These are phyloP conservation scores for Paecilomyces dactylethromorphus DNA, from an alignment of 2,329 filamentous ascomycete species.

Conservation along the genomic window DNA sequence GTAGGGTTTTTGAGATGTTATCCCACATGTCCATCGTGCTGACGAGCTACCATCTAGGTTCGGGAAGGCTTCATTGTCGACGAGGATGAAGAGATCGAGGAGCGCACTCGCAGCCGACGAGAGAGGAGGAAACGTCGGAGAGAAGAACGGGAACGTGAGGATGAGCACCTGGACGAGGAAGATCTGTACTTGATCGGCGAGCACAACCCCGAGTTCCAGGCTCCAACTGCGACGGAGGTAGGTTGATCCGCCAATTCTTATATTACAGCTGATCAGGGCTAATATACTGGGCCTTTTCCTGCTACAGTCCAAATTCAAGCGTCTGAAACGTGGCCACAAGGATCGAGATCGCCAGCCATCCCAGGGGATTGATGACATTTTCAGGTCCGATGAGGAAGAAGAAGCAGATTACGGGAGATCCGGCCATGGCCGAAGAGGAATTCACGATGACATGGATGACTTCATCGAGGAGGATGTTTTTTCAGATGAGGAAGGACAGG, in stretches of 20 bases:
- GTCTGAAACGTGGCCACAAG: conserved; percentile 84
- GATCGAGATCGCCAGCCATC: conserved; percentile 56
- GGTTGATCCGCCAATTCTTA: conserved; percentile 14
- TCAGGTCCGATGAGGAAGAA: conserved; percentile 88
- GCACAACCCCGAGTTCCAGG: conserved; percentile 63
- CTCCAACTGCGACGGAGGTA: conserved; percentile 65
- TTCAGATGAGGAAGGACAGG: conserved; percentile 72
- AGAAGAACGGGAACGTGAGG: conserved; percentile 74
- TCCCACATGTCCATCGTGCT: conserved; percentile 4
- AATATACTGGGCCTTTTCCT: neutral
- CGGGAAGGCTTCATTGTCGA: conserved; percentile 95
- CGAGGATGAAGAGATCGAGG: conserved; percentile 76
- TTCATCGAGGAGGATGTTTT: conserved; percentile 97
- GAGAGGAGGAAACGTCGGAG: conserved; percentile 71
- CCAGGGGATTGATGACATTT: conserved; percentile 82
- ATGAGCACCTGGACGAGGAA: conserved; percentile 82
- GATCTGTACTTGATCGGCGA: conserved; percentile 93
- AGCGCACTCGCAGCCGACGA: conserved; percentile 52
- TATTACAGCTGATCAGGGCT: neutral
- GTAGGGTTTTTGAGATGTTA: conserved; percentile 40
- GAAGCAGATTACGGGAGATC: conserved; percentile 47
- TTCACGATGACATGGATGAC: conserved; percentile 78
- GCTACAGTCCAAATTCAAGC: conserved; percentile 83
- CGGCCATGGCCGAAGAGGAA: conserved; percentile 46
- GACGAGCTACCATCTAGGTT: conserved; percentile 49